phyloP scores from a whole-genome alignment of 441 rosid genomes.

The Eruca vesicaria region DNA sequence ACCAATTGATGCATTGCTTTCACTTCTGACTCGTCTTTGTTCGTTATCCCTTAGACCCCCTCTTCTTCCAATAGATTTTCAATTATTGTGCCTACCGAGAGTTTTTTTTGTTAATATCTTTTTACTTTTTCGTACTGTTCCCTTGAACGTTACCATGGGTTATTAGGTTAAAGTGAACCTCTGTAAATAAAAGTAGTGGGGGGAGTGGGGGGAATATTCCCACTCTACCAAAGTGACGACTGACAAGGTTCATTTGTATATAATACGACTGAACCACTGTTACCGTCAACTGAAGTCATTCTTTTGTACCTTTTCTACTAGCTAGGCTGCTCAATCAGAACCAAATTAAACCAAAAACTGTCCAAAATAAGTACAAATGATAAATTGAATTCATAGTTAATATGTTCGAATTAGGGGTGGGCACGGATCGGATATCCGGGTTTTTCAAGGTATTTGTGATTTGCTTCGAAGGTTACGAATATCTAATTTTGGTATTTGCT shows the following conservation, averaged over 20 bases:
- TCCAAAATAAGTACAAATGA: background rate
- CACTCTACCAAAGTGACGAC: conserved; percentile 8
- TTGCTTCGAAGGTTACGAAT: too few species aligned
- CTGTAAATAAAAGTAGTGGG: background rate
- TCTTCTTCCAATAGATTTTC: background rate
- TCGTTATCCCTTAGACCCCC: background rate
- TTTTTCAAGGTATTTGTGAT: too few species aligned
- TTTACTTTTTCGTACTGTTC: background rate
- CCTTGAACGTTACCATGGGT: conserved; percentile 1
- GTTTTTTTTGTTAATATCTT: background rate
- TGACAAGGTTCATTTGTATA: background rate
- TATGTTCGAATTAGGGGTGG: too few species aligned
- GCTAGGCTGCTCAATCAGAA: background rate
- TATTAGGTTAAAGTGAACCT: background rate
- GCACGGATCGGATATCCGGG: too few species aligned
- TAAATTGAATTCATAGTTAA: background rate
- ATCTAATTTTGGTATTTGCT: too few species aligned
- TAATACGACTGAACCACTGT: background rate
- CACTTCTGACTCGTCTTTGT: background rate
- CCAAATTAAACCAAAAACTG: background rate
- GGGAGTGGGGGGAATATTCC: conserved; percentile 3
- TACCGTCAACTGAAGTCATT: conserved; percentile 24
- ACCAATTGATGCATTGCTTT: background rate
- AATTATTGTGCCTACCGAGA: background rate
- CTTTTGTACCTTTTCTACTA: background rate